Evolutionary conservation across 164 flowering plant species (phyloP).

Genomic region (Amborella trichopoda): DNA sequence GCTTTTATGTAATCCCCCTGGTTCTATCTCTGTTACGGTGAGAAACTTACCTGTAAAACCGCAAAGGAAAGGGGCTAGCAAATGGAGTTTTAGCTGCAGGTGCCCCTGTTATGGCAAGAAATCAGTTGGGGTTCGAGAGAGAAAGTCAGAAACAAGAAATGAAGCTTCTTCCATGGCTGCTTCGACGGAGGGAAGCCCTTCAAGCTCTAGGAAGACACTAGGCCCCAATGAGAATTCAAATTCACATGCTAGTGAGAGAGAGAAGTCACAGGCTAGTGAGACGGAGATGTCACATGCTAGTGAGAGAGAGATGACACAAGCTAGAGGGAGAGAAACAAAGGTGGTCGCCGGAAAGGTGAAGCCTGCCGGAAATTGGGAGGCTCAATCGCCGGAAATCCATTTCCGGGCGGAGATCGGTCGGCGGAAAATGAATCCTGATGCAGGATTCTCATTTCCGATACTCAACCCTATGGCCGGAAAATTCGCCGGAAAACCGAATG

Average conservation of each 20-base stretch:
- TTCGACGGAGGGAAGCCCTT: too few species aligned
- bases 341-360: not conserved
- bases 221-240: too few species aligned
- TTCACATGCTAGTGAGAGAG: too few species aligned
- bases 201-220: too few species aligned
- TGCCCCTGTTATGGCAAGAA: slow-evolving; percentile 72
- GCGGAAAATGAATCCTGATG: too few species aligned
- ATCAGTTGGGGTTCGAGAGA: slow-evolving; percentile 52
- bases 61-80: slow-evolving; percentile 13
- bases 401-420: slow-evolving; percentile 8
- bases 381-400: slow-evolving; percentile 7
- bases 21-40: slow-evolving; percentile 29
- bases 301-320: too few species aligned
- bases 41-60: slow-evolving; percentile 12
- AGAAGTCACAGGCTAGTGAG: too few species aligned
- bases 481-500: too few species aligned
- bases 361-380: slow-evolving; percentile 1
- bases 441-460: slow-evolving; percentile 44
- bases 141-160: too few species aligned
- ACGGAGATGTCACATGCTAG: too few species aligned
- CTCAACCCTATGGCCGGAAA: slow-evolving; percentile 17
- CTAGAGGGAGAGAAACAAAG: too few species aligned
- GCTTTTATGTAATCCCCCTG: slow-evolving; percentile 53
- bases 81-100: slow-evolving; percentile 43
- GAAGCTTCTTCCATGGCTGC: not conserved